phyloP scores from a whole-genome alignment of 352 stramenopile species.

The Plasmopara muralis region DNA sequence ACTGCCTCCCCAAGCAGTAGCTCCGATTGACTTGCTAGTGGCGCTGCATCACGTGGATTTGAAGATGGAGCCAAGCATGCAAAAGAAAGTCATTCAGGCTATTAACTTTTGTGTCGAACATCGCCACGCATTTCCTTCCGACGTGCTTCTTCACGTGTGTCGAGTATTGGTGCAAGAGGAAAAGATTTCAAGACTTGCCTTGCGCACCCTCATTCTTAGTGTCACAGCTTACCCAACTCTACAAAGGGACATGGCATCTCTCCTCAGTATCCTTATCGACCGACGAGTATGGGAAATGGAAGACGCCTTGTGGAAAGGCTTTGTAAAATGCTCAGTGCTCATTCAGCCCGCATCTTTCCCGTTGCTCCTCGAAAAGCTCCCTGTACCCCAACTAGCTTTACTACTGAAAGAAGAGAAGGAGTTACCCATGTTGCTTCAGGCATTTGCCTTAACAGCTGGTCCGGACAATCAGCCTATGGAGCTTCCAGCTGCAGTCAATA shows the following conservation, averaged over 20 bases:
- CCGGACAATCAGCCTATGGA: conserved; percentile 25
- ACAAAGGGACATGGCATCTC: conserved; percentile 50
- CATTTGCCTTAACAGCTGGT: conserved; percentile 35
- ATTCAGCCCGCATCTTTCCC: conserved; percentile 69
- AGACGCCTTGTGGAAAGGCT: conserved; percentile 70
- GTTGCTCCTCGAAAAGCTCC: conserved; percentile 50
- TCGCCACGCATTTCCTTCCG: conserved; percentile 67
- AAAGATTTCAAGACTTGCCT: conserved; percentile 55
- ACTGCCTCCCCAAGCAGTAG: conserved; percentile 57
- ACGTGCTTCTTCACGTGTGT: conserved; percentile 66
- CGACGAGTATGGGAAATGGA: conserved; percentile 69
- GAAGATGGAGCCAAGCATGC: conserved; percentile 53
- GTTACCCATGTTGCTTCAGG: conserved; percentile 37
- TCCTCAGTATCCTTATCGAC: conserved; percentile 47
- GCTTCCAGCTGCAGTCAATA: conserved; percentile 24
- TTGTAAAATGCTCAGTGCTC: conserved; percentile 69
- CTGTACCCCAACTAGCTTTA: conserved; percentile 35
- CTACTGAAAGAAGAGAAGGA: conserved; percentile 59
- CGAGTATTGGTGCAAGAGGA: conserved; percentile 53
- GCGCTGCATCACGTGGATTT: conserved; percentile 73
- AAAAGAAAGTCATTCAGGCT: conserved; percentile 70
- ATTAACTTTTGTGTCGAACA: conserved; percentile 81
- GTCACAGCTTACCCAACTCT: conserved; percentile 64
- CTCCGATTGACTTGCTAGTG: conserved; percentile 64
- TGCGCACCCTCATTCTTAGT: conserved; percentile 74